Conservation (phyloP, 2,329 filamentous ascomycete genomes). For the Fusarium floridanum region DNA sequence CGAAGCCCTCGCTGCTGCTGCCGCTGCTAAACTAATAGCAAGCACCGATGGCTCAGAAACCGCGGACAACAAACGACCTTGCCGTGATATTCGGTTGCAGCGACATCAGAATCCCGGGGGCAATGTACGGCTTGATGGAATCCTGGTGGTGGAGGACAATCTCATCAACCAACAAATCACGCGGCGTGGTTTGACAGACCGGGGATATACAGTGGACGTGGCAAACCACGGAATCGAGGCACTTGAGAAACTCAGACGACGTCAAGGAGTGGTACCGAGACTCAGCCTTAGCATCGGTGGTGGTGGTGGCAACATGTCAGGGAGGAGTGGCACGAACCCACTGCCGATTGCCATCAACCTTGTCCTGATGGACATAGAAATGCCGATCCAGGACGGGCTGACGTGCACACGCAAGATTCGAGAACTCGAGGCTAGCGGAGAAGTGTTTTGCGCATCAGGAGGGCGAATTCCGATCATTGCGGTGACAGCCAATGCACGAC, state of each 20-base stretch:
- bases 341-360: conserved; percentile 63
- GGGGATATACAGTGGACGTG: conserved; percentile 64
- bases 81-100: conserved; percentile 40
- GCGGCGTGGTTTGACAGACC: conserved; percentile 62
- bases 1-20: conserved; percentile 56
- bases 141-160: conserved; percentile 73
- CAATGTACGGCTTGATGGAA: conserved; percentile 52
- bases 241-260: conserved; percentile 59
- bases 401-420: conserved; percentile 75
- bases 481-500: conserved; percentile 75
- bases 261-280: conserved; percentile 40
- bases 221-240: conserved; percentile 71
- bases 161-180: conserved; percentile 71
- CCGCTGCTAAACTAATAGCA: conserved; percentile 49
- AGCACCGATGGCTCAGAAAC: conserved; percentile 36
- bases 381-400: conserved; percentile 80
- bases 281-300: conserved; percentile 8
- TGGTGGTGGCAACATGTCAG: conserved; percentile 12
- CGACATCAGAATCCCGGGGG: conserved; percentile 44
- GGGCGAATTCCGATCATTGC: conserved; percentile 73
- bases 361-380: conserved; percentile 82
- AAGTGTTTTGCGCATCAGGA: conserved; percentile 59
- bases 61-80: conserved; percentile 34
- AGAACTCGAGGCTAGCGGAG: conserved; percentile 67
- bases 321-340: conserved; percentile 27